Evolutionary conservation across 192 early-diverging fungal species (phyloP).

Genomic region (Mortierella claussenii): DNA sequence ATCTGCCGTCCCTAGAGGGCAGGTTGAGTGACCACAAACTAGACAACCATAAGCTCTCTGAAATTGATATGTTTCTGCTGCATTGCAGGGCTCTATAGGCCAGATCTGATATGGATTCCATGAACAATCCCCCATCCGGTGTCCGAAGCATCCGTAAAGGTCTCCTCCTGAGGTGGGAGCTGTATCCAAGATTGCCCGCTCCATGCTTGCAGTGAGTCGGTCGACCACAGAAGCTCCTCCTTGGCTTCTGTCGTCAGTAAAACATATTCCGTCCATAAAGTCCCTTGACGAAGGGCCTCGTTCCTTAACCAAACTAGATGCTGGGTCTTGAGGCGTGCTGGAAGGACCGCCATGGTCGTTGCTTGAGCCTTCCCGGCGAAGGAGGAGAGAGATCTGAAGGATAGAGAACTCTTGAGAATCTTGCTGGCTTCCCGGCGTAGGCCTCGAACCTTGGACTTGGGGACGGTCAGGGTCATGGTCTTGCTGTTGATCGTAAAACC

Average conservation of each 20-base stretch:
- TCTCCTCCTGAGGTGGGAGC: conserved; percentile 7
- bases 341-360: conserved; percentile 34
- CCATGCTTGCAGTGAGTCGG: conserved; percentile 8
- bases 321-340: conserved; percentile 35
- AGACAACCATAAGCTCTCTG: conserved; percentile 26
- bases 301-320: conserved; percentile 44
- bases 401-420: conserved; percentile 6
- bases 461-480: conserved; percentile 26
- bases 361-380: conserved; percentile 29
- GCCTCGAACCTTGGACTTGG: conserved; percentile 31
- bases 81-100: background rate
- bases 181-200: conserved; percentile 32
- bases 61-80: conserved; percentile 15
- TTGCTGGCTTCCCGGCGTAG: conserved; percentile 29
- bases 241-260: background rate
- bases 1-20: background rate
- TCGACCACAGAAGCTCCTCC: conserved; percentile 13
- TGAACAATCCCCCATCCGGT: conserved; percentile 26
- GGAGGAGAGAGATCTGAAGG: conserved; percentile 28
- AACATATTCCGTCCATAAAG: conserved; percentile 9
- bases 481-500: conserved; percentile 28
- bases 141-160: conserved; percentile 37
- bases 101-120: background rate
- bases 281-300: background rate
- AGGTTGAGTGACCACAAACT: conserved; percentile 8